Evolutionary conservation across 495 filamentous ascomycete genomes (phyloP), one percentile per base, ranked within the genome.

Genomic region (Chlorociboria aeruginascens): DNA sequence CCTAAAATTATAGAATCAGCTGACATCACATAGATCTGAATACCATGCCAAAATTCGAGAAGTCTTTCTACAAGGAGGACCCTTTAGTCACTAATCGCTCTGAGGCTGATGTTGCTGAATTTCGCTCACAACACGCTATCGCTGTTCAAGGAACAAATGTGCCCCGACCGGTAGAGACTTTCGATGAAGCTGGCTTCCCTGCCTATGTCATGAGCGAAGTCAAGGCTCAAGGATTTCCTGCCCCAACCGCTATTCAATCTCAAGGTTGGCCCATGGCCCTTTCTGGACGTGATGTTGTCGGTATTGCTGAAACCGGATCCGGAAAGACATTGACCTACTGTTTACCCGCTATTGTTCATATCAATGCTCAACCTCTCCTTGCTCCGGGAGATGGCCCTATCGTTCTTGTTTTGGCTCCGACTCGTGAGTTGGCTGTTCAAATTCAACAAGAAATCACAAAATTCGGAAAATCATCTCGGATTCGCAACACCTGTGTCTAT

Each of bases 211-310:
- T 98, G 81, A 86, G 82, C 61, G 92, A 98, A 66, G 92, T 98
- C 58, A 97, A 97, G 77, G 84, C 89, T 40, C 89, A 96, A 69
- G 92, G 92, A 20, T 98, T 98, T 65, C 71, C 80, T 40, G 79
- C 81, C 39, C 92, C 92, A 31, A 97, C 92, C 38, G 79, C 93
- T 45, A 98, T 98, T 61, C 92, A 98, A 69, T 88, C 93, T 45
- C 92, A 97, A 66, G 93, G 92, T 55, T 98, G 92, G 92, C 92
- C 92, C 43, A 97, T 97, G 92, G 89, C 92, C 62, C 81, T 98
- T 40, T 93, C 90, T 38, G 92, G 92, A 67, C 90, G 92, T 56
- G 92, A 98, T 63, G 92, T 97, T 48, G 92, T 98, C 63, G 92
- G 92, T 81, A 96, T 98, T 69, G 92, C 92, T 61, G 92, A 98